Percentiles rank a stretch among this genome's conserved stretches.
Evolutionary conservation across 441 rosid species (phyloP).

Genomic region (Metrosideros polymorpha): DNA sequence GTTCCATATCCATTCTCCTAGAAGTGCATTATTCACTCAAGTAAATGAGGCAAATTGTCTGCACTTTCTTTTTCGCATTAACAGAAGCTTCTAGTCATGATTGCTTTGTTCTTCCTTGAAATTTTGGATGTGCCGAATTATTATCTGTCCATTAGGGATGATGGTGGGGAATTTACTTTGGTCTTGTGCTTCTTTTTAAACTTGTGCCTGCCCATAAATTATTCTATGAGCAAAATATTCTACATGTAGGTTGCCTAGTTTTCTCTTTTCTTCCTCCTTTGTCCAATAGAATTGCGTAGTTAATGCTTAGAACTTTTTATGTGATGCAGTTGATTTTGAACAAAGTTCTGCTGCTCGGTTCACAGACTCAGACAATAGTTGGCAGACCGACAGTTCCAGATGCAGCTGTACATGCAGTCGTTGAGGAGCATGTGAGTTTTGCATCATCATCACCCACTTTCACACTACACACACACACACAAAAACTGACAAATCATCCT

Average conservation of each 20-base stretch:
- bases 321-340: slow-evolving; percentile 62
- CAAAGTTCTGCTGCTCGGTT: slow-evolving; percentile 79
- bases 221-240: neutral
- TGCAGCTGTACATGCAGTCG: slow-evolving; percentile 84
- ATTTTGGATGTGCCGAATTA: neutral
- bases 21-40: neutral
- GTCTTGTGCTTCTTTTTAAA: neutral
- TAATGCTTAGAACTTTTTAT: neutral
- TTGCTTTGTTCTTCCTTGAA: neutral
- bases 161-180: neutral
- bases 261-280: neutral
- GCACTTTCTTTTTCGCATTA: neutral
- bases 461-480: neutral
- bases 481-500: neutral
- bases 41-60: neutral
- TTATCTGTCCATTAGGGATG: neutral
- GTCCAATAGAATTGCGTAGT: neutral
- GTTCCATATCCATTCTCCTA: neutral
- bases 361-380: slow-evolving; percentile 56
- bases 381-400: slow-evolving; percentile 83
- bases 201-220: neutral
- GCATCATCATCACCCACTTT: neutral
- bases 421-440: slow-evolving; percentile 88
- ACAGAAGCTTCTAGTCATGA: neutral
- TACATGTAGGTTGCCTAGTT: neutral